These are phyloP conservation scores for Fusarium sp. DNA, from an alignment of 2,329 filamentous ascomycete species.

Conservation along the genomic window DNA sequence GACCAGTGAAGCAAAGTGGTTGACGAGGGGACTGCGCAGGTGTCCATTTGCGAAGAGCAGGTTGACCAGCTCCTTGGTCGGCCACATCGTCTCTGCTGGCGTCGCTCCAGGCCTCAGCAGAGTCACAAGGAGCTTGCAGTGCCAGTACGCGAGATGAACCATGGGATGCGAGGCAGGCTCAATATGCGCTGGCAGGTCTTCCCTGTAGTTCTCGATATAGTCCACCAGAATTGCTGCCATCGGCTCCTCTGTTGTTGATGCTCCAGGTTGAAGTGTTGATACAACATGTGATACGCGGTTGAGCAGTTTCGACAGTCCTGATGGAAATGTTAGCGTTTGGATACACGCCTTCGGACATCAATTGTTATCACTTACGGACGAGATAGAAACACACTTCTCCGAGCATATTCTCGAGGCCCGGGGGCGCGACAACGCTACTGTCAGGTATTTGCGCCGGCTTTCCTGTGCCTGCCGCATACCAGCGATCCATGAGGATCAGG, in stretches of 20 bases:
- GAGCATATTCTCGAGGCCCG: constrained; percentile 69
- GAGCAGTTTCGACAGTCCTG: constrained; percentile 70
- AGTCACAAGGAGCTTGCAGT: constrained; percentile 73
- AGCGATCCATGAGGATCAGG: constrained; percentile 77
- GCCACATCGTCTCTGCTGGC: constrained; percentile 69
- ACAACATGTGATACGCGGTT: constrained; percentile 54
- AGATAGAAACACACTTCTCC: constrained; percentile 74
- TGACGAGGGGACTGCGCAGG: constrained; percentile 72
- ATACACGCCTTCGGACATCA: not conserved
- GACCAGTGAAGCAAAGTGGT: constrained; percentile 73
- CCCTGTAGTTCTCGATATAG: constrained; percentile 71
- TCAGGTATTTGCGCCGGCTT: constrained; percentile 73
- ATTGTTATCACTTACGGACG: constrained; percentile 64
- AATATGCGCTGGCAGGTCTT: constrained; percentile 70
- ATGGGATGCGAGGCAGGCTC: constrained; percentile 65
- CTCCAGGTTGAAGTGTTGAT: constrained; percentile 50
- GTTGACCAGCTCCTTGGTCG: constrained; percentile 68
- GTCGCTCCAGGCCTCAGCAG: constrained; percentile 68
- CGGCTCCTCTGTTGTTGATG: constrained; percentile 49
- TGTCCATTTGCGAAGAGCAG: constrained; percentile 67
- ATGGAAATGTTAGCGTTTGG: constrained; percentile 21
- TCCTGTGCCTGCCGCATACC: constrained; percentile 76
- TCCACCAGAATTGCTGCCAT: constrained; percentile 52
- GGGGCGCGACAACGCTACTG: constrained; percentile 68
- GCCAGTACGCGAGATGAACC: constrained; percentile 77